These are phyloP conservation scores for Eucalyptus grandis DNA, from an alignment of 345 rosid genomes.

Conservation along the genomic window DNA sequence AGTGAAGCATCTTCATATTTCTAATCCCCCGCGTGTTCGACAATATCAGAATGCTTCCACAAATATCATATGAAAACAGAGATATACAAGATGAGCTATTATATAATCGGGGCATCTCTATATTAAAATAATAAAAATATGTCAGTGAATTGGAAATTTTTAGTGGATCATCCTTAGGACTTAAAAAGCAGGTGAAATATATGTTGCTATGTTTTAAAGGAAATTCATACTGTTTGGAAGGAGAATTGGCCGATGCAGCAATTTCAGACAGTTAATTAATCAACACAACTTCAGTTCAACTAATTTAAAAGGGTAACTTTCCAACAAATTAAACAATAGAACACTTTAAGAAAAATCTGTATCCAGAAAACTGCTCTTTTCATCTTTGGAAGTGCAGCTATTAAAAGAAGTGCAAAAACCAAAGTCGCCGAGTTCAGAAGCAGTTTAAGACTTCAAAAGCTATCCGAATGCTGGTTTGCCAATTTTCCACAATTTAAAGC, in stretches of 20 bases:
- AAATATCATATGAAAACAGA: background rate
- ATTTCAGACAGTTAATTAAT: background rate
- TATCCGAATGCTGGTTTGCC: background rate
- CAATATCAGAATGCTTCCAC: background rate
- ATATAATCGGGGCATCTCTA: background rate
- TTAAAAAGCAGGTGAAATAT: background rate
- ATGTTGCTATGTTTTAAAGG: background rate
- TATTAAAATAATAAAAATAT: background rate
- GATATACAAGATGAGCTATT: background rate
- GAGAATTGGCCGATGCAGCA: background rate
- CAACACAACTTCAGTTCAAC: background rate
- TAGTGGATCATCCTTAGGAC: background rate
- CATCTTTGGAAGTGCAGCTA: background rate
- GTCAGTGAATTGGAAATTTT: background rate
- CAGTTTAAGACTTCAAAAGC: background rate
- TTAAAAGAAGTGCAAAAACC: background rate
- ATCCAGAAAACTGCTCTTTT: background rate
- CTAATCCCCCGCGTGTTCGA: background rate
- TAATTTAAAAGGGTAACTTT: background rate
- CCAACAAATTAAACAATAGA: background rate
- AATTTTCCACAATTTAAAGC: background rate
- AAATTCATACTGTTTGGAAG: background rate
- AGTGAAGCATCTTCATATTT: too few relatives aligned
- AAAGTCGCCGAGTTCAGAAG: background rate
- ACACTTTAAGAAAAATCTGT: background rate